Conservation (phyloP, 805 yeast species). For the Candida vaughaniae region DNA sequence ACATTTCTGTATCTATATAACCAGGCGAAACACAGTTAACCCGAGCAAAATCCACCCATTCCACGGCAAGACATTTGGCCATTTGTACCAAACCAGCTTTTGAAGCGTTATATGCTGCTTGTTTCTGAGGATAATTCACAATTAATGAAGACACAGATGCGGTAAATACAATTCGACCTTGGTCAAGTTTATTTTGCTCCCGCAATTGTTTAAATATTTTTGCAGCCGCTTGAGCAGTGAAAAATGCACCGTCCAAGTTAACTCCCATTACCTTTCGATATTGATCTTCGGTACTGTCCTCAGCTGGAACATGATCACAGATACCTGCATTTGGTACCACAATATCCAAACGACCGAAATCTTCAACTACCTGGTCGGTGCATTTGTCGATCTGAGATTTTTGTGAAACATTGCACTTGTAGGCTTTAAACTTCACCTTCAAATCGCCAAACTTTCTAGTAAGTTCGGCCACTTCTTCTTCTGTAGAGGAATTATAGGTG, state of each 20-base stretch:
- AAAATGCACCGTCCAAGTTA: conserved; percentile 45
- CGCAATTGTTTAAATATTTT: conserved; percentile 36
- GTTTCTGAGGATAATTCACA: conserved; percentile 82
- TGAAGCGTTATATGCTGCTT: conserved; percentile 80
- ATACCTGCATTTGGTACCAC: conserved; percentile 48
- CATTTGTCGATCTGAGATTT: conserved; percentile 32
- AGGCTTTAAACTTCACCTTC: conserved; percentile 25
- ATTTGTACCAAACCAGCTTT: conserved; percentile 81
- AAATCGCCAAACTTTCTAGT: conserved; percentile 7
- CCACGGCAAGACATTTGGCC: conserved; percentile 75
- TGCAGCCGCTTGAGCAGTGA: conserved; percentile 47
- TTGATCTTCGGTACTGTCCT: conserved; percentile 36
- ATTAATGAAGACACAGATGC: conserved; percentile 87
- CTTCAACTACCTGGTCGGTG: conserved; percentile 27
- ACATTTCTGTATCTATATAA: conserved; percentile 70
- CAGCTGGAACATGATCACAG: conserved; percentile 28
- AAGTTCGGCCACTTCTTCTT: conserved; percentile 9
- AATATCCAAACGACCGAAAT: conserved; percentile 38
- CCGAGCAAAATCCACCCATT: conserved; percentile 80
- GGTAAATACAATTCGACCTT: conserved; percentile 49
- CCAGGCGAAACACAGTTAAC: conserved; percentile 83
- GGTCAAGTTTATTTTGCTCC: background rate
- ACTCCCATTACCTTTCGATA: conserved; percentile 34
- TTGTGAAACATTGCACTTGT: conserved; percentile 40
- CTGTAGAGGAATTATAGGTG: conserved; percentile 20